A percentile compares a stretch with the other conserved stretches of the same genome.
Evolutionary conservation across 139 green algal species (phyloP).

Genomic region (Nannochloris sp.): DNA sequence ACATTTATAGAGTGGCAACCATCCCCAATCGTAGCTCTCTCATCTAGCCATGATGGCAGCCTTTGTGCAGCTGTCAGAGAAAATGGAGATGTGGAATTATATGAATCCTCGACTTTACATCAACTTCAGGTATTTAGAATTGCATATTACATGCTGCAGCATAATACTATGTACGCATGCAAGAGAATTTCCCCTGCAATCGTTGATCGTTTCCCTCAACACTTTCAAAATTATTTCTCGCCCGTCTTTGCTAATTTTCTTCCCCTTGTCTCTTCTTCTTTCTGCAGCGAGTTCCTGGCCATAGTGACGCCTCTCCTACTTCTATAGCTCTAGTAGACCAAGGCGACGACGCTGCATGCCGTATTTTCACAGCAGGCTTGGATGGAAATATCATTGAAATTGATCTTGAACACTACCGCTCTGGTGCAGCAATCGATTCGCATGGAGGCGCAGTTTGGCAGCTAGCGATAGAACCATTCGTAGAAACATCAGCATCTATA

Average conservation of each 20-base stretch:
- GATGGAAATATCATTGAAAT: slow-evolving; percentile 68
- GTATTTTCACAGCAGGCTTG: slow-evolving; percentile 63
- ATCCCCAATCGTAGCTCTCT: slow-evolving; percentile 53
- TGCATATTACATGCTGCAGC: neutral
- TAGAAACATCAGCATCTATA: neutral
- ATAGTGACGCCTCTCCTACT: slow-evolving; percentile 43
- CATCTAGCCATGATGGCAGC: slow-evolving; percentile 56
- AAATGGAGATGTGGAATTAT: slow-evolving; percentile 78
- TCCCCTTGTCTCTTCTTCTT: too few relatives aligned
- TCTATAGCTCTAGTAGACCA: slow-evolving; percentile 59
- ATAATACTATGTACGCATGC: neutral
- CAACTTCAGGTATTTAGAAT: slow-evolving; percentile 39
- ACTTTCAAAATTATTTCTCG: too few relatives aligned
- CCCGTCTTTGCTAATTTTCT: too few relatives aligned
- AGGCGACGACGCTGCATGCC: slow-evolving; percentile 3
- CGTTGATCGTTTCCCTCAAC: too few relatives aligned
- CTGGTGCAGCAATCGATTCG: slow-evolving; percentile 42
- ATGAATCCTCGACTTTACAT: slow-evolving; percentile 46
- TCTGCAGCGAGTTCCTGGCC: slow-evolving; percentile 58
- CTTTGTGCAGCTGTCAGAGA: slow-evolving; percentile 67
- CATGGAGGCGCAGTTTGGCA: slow-evolving; percentile 81
- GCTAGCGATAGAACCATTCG: slow-evolving; percentile 47
- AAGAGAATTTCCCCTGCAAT: neutral
- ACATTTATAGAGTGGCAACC: slow-evolving; percentile 73
- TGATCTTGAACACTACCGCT: slow-evolving; percentile 33